These are phyloP conservation scores for Posidonia australis DNA, from an alignment of 106 monocot species.

Conservation along the genomic window DNA sequence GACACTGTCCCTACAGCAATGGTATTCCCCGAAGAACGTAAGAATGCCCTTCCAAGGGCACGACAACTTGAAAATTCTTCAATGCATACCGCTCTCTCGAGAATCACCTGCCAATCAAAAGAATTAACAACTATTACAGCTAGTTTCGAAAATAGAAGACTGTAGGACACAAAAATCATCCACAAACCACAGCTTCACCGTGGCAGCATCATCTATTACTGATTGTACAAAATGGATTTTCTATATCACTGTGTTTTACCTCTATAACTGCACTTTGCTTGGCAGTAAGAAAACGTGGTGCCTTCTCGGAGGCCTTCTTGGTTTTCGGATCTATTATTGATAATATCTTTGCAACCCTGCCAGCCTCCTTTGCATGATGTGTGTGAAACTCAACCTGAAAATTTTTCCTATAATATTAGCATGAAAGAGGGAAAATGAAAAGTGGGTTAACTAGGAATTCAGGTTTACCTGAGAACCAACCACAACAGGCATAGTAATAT, in stretches of 20 bases:
- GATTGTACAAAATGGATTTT: no score
- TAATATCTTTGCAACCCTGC: slow-evolving; percentile 44
- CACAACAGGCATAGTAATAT: slow-evolving; percentile 51
- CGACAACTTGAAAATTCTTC: slow-evolving; percentile 73
- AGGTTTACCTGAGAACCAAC: slow-evolving; percentile 49
- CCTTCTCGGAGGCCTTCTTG: slow-evolving; percentile 41
- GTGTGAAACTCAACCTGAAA: slow-evolving; percentile 39
- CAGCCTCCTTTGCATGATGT: slow-evolving; percentile 64
- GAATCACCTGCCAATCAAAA: slow-evolving; percentile 35
- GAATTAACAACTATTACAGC: neutral
- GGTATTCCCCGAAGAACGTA: slow-evolving; percentile 5
- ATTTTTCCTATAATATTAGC: neutral
- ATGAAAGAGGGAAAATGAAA: neutral
- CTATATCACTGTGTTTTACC: slow-evolving; percentile 10
- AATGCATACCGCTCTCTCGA: slow-evolving; percentile 63
- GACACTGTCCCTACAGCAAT: slow-evolving; percentile 4
- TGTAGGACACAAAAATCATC: neutral
- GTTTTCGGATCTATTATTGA: slow-evolving; percentile 67
- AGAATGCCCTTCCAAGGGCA: slow-evolving; percentile 63
- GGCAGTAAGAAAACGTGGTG: slow-evolving; percentile 54
- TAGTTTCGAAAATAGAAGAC: neutral
- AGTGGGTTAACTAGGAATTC: neutral
- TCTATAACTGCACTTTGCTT: slow-evolving; percentile 80
- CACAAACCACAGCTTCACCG: no score
- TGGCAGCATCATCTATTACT: no score